phyloP scores from a whole-genome alignment of 164 flowering plant species.

The Warburgia ugandensis region DNA sequence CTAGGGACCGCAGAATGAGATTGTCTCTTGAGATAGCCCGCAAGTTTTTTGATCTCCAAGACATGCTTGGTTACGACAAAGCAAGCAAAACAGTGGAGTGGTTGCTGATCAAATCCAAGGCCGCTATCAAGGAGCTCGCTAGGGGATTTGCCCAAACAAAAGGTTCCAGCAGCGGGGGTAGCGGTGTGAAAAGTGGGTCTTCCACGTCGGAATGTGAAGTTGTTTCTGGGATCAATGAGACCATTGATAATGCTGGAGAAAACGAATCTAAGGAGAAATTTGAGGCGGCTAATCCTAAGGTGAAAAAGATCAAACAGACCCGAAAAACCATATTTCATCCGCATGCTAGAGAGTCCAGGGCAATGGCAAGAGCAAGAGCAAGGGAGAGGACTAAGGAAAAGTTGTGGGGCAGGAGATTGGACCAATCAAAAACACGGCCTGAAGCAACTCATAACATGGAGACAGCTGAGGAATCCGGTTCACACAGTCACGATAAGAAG shows the following conservation, averaged over 20 bases:
- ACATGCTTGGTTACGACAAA: slow-evolving; percentile 57
- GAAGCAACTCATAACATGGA: slow-evolving; percentile 8
- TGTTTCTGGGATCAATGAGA: slow-evolving; percentile 21
- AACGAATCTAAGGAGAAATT: background rate
- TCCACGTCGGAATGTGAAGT: slow-evolving; percentile 43
- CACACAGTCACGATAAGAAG: slow-evolving; percentile 19
- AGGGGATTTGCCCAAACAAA: slow-evolving; percentile 7
- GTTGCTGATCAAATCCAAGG: slow-evolving; percentile 43
- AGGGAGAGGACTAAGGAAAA: slow-evolving; percentile 44
- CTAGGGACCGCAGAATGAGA: slow-evolving; percentile 71
- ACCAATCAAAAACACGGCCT: slow-evolving; percentile 6
- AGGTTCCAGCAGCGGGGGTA: slow-evolving; percentile 1
- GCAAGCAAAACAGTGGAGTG: slow-evolving; percentile 76
- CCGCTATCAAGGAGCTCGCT: slow-evolving; percentile 41
- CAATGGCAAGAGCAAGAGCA: slow-evolving; percentile 52
- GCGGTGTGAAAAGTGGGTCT: slow-evolving; percentile 13
- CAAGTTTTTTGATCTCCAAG: slow-evolving; percentile 59
- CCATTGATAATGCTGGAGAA: background rate
- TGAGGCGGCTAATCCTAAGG: slow-evolving; percentile 9
- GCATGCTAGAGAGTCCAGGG: slow-evolving; percentile 31
- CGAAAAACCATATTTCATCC: slow-evolving; percentile 17
- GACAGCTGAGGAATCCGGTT: slow-evolving; percentile 21
- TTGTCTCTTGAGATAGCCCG: slow-evolving; percentile 63
- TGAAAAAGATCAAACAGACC: slow-evolving; percentile 11
- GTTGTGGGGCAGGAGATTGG: slow-evolving; percentile 8